These are phyloP conservation scores for Eutypa lata DNA, from an alignment of 2,329 filamentous ascomycete species.

Conservation along the genomic window DNA sequence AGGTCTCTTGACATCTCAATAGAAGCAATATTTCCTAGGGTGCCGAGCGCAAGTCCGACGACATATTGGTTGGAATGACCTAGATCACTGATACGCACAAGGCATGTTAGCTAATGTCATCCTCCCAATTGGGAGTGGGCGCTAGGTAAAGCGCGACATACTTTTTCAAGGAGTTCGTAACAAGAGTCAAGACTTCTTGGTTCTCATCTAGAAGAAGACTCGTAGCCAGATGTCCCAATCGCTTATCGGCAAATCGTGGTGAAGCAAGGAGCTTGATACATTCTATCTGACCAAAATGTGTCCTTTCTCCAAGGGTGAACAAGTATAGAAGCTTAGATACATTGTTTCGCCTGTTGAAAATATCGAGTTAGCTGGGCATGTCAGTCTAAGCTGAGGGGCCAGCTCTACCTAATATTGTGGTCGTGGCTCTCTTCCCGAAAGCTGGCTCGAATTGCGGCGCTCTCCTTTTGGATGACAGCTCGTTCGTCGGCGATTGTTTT, in stretches of 20 bases:
- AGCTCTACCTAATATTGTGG: slow-evolving; percentile 69
- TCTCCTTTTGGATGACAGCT: slow-evolving; percentile 98
- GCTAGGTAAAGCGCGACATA: slow-evolving; percentile 41
- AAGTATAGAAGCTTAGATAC: slow-evolving; percentile 97
- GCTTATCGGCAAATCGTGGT: slow-evolving; percentile 95
- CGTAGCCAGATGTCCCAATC: slow-evolving; percentile 90
- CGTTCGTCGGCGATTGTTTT: slow-evolving; percentile 99
- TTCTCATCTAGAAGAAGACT: slow-evolving; percentile 97
- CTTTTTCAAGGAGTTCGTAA: slow-evolving; percentile 98
- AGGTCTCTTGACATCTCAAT: slow-evolving; percentile 98
- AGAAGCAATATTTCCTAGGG: slow-evolving; percentile 94
- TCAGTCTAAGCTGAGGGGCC: not conserved
- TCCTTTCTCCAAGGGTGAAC: slow-evolving; percentile 94
- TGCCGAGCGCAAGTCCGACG: slow-evolving; percentile 92
- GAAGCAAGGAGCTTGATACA: slow-evolving; percentile 96
- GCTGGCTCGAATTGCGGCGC: slow-evolving; percentile 92
- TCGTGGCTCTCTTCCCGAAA: slow-evolving; percentile 97
- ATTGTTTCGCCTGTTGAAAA: slow-evolving; percentile 78
- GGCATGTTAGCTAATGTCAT: slow-evolving; percentile 29
- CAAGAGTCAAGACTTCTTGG: slow-evolving; percentile 93
- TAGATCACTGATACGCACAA: slow-evolving; percentile 67
- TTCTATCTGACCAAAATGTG: slow-evolving; percentile 99
- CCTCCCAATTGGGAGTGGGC: not conserved
- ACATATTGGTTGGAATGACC: slow-evolving; percentile 98
- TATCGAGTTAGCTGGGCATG: slow-evolving; percentile 14